Percentiles rank a stretch among this genome's conserved stretches.
These are phyloP conservation scores for Lagenidium giganteum DNA, from an alignment of 352 stramenopile species.

Conservation along the genomic window DNA sequence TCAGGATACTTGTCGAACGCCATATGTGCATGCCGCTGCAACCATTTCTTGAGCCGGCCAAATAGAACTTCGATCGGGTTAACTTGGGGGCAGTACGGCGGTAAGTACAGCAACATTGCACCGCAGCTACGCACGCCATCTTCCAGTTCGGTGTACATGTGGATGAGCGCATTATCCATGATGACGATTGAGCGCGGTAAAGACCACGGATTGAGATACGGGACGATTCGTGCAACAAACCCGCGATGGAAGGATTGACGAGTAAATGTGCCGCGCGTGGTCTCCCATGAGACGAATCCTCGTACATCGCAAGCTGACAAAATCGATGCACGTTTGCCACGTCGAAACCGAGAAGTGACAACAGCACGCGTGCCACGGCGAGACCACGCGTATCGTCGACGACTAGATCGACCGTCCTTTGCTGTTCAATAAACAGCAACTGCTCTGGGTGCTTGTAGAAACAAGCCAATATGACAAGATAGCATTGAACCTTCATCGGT, in stretches of 20 bases:
- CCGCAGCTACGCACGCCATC: constrained; percentile 2
- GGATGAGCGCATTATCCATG: constrained; percentile 1
- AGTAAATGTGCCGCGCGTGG: constrained; percentile 6
- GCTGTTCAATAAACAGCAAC: constrained; percentile 13
- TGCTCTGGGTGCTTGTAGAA: constrained; percentile 16
- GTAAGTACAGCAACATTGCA: constrained; percentile 8
- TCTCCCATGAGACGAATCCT: constrained; percentile 8
- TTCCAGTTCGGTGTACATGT: constrained; percentile 6
- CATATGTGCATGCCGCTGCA: background rate
- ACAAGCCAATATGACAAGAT: background rate
- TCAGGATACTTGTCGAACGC: constrained; percentile 2
- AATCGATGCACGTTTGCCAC: no score
- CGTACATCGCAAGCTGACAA: constrained; percentile 2
- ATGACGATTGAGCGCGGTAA: constrained; percentile 5
- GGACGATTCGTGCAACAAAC: constrained; percentile 1
- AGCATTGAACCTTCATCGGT: constrained; percentile 5
- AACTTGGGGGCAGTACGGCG: constrained; percentile 10
- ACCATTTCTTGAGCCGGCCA: constrained; percentile 8
- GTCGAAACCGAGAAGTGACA: no score
- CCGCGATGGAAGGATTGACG: constrained; percentile 4
- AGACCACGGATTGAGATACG: constrained; percentile 9
- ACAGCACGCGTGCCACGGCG: no score
- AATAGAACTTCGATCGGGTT: constrained; percentile 16
- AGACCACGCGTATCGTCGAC: no score
- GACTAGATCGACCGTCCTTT: constrained; percentile 6